Percentiles rank a stretch among this genome's conserved stretches.
phyloP scores from a whole-genome alignment of 176 grass and related monocot genomes.

The Cenchrus purpureus region DNA sequence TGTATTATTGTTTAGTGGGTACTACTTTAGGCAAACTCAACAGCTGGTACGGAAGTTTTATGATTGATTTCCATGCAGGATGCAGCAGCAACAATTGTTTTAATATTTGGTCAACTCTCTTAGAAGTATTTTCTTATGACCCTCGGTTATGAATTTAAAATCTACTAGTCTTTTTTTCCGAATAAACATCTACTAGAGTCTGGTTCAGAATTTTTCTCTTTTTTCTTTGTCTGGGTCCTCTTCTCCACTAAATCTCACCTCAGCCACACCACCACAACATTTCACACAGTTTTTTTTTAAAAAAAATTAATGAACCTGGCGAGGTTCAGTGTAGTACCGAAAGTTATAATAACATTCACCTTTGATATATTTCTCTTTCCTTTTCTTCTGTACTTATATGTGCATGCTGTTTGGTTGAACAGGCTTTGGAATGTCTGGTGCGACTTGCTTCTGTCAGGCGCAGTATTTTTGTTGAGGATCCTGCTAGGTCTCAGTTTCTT shows the following conservation, averaged over 20 bases:
- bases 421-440: slow-evolving; percentile 98
- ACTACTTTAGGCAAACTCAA: background rate
- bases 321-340: background rate
- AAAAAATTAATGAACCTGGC: background rate
- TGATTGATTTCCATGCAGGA: background rate
- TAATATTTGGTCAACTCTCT: background rate
- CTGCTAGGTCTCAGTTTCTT: slow-evolving; percentile 79
- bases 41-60: background rate
- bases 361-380: slow-evolving; percentile 22
- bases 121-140: background rate
- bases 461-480: slow-evolving; percentile 90
- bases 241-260: background rate
- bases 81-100: background rate
- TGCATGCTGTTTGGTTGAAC: slow-evolving; percentile 29
- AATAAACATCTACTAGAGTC: background rate
- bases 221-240: background rate
- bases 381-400: slow-evolving; percentile 15
- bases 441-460: slow-evolving; percentile 95
- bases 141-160: slow-evolving; percentile 17
- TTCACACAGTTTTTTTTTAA: too few species aligned
- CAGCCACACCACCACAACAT: background rate
- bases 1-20: background rate
- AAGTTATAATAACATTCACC: background rate
- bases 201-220: background rate
- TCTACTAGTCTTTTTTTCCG: too few species aligned